A percentile compares a stretch with the other conserved stretches of the same genome.
phyloP scores from a whole-genome alignment of 1,139 yeast genomes.

The Arxiozyma telluris region DNA sequence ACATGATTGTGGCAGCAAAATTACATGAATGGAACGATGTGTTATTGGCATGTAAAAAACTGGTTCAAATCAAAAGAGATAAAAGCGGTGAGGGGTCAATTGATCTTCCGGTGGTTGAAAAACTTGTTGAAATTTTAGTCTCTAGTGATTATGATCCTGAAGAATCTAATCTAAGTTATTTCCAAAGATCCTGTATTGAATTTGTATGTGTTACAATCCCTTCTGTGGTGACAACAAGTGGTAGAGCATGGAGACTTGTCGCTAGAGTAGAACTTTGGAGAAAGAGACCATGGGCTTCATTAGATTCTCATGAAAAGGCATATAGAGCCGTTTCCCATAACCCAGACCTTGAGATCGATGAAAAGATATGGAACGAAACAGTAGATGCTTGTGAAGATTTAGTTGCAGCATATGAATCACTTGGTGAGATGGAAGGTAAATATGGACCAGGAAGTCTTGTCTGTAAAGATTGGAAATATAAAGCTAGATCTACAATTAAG shows the following conservation, averaged over 20 bases:
- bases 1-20: conserved; percentile 70
- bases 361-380: conserved; percentile 64
- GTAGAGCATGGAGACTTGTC: conserved; percentile 75
- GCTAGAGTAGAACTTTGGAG: conserved; percentile 87
- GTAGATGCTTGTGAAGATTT: conserved; percentile 74
- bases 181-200: conserved; percentile 60
- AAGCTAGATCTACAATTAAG: conserved; percentile 63
- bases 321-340: conserved; percentile 61
- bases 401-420: conserved; percentile 77
- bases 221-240: conserved; percentile 54
- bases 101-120: conserved; percentile 70
- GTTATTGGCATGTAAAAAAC: conserved; percentile 56
- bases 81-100: conserved; percentile 54
- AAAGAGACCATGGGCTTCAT: conserved; percentile 74
- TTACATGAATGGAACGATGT: conserved; percentile 84
- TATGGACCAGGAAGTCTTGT: conserved; percentile 77
- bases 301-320: conserved; percentile 82
- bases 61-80: conserved; percentile 48
- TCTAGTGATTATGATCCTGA: conserved; percentile 42
- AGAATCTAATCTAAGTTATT: conserved; percentile 35
- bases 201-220: conserved; percentile 63
- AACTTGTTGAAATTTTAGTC: conserved; percentile 57
- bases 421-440: conserved; percentile 82
- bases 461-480: conserved; percentile 87
- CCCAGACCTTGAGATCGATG: conserved; percentile 58